Conservation (phyloP, 106 monocot species). For the Apostasia shenzhenica region DNA sequence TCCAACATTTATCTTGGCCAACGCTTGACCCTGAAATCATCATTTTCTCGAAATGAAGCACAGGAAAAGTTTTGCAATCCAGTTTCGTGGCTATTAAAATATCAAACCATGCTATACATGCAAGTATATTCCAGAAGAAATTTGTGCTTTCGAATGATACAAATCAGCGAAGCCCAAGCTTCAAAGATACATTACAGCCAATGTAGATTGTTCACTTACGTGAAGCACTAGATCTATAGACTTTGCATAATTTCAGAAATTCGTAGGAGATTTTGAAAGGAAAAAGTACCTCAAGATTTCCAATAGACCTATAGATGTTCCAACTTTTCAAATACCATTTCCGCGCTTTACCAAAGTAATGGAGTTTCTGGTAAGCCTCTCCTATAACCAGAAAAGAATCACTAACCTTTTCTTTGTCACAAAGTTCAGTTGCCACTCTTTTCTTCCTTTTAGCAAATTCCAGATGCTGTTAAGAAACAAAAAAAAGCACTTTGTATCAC, state of each 20-base stretch:
- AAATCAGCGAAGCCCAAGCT: too few relatives aligned
- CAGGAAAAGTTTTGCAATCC: not conserved
- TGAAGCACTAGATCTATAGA: not conserved
- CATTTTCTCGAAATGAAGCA: not conserved
- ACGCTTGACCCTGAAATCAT: conserved; percentile 81
- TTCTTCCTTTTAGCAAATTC: conserved; percentile 96
- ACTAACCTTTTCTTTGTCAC: conserved; percentile 83
- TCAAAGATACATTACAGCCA: not conserved
- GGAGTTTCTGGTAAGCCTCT: conserved; percentile 89
- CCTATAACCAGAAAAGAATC: conserved; percentile 83
- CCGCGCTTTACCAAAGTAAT: conserved; percentile 78
- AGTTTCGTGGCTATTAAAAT: not conserved
- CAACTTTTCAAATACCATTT: conserved; percentile 99
- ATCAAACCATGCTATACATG: not conserved
- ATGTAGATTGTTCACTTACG: too few relatives aligned
- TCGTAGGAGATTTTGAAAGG: conserved; percentile 7
- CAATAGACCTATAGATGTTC: conserved; percentile 69
- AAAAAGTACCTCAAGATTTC: conserved; percentile 69
- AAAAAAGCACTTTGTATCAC: not conserved
- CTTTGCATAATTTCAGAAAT: not conserved
- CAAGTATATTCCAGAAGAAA: too few relatives aligned
- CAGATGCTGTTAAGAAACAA: conserved; percentile 49
- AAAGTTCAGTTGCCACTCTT: conserved; percentile 64
- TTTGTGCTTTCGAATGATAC: too few relatives aligned
- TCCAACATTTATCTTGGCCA: conserved; percentile 92